These are phyloP conservation scores for Metroxylon sagu DNA, from an alignment of 176 grass and related monocot genomes.

Conservation along the genomic window DNA sequence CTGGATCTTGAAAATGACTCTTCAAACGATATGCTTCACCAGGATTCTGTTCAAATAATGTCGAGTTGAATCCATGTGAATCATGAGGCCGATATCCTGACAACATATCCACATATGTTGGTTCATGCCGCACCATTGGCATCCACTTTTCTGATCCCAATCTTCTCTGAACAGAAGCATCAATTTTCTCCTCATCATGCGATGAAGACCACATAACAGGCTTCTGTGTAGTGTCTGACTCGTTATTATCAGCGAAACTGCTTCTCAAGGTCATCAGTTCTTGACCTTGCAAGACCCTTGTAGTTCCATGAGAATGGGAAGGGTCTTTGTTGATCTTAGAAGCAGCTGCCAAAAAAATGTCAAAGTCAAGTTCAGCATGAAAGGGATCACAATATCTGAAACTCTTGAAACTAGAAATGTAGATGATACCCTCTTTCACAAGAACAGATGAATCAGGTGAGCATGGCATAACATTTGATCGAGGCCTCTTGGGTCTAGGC, in stretches of 20 bases:
- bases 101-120: slow-evolving; percentile 28
- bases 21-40: slow-evolving; percentile 35
- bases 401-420: slow-evolving; percentile 3
- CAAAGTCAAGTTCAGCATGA: slow-evolving; percentile 15
- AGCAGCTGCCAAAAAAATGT: slow-evolving; percentile 17
- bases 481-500: slow-evolving; percentile 58
- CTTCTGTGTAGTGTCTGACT: slow-evolving; percentile 31
- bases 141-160: slow-evolving; percentile 38
- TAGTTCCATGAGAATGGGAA: slow-evolving; percentile 26
- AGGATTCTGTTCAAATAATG: slow-evolving; percentile 35
- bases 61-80: slow-evolving; percentile 23
- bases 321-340: slow-evolving; percentile 39
- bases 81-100: slow-evolving; percentile 36
- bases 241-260: slow-evolving; percentile 20
- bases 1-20: slow-evolving; percentile 43
- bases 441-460: slow-evolving; percentile 45
- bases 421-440: slow-evolving; percentile 66
- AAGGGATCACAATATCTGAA: neutral
- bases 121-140: slow-evolving; percentile 27
- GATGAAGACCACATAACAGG: slow-evolving; percentile 20
- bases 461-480: slow-evolving; percentile 31
- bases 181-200: slow-evolving; percentile 26
- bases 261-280: slow-evolving; percentile 33
- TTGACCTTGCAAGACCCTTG: slow-evolving; percentile 57
- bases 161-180: slow-evolving; percentile 25